Evolutionary conservation across 352 stramenopile genomes (phyloP).

Genomic region (Globisporangium cylindrosporum): DNA sequence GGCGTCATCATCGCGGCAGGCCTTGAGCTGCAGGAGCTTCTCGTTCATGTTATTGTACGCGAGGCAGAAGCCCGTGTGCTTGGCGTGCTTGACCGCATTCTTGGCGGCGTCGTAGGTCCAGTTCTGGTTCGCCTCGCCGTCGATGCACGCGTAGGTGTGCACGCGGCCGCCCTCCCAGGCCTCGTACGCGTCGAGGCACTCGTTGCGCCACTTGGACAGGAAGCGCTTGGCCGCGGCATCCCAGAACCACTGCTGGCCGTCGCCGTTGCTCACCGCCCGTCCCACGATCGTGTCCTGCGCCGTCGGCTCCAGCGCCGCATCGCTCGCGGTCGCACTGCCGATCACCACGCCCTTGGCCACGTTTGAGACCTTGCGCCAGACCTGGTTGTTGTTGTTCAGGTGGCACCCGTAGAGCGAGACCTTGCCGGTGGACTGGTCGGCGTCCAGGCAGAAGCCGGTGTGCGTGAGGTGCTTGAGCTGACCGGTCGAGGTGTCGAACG

Average conservation of each 20-base stretch:
- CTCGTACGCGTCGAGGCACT: conserved; percentile 67
- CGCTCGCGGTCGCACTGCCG: conserved; percentile 22
- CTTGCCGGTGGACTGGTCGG: conserved; percentile 31
- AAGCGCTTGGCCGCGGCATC: conserved; percentile 39
- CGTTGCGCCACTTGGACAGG: conserved; percentile 38
- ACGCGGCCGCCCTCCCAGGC: conserved; percentile 46
- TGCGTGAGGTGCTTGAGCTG: conserved; percentile 46
- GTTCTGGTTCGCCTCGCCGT: conserved; percentile 50
- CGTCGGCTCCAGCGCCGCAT: conserved; percentile 32
- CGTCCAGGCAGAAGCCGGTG: conserved; percentile 58
- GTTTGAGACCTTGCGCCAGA: conserved; percentile 36
- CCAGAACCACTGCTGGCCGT: conserved; percentile 46
- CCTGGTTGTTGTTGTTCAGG: conserved; percentile 61
- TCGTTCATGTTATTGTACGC: conserved; percentile 40
- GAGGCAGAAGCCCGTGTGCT: conserved; percentile 46
- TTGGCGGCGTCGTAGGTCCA: conserved; percentile 48
- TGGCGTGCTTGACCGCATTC: conserved; percentile 47
- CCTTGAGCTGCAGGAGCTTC: conserved; percentile 51
- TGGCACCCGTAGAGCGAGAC: conserved; percentile 48
- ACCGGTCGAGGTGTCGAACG: conserved; percentile 30
- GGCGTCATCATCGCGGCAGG: conserved; percentile 33
- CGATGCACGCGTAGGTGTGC: conserved; percentile 55
- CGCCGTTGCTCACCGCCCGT: conserved; percentile 12
- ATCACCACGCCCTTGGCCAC: conserved; percentile 31
- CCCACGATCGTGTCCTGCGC: conserved; percentile 32